Base-by-base conservation (phyloP, 345 rosid species). In the Zanthoxylum bungeanum region DNA sequence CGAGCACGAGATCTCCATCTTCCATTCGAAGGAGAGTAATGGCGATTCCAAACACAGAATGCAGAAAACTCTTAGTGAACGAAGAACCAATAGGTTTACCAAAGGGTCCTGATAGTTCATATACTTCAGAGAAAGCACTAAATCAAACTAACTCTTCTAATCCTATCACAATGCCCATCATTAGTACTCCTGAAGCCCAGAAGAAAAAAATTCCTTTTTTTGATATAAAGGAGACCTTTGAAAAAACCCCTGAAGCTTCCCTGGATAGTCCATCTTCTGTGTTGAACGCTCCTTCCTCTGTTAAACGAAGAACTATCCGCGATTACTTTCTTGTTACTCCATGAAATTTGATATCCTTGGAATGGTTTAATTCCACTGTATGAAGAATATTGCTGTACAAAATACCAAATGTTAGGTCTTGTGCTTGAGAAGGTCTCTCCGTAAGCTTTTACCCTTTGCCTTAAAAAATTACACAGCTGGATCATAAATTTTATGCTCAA, bases 231-330 rank as follows among this genome's bases (percentile, higher is more conserved):
- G 83, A 72, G 78, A 22, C 27, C 65, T 81, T 81, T 44, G 86
- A 83, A 66, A 82, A 59, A 69, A 83, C 93, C 30, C 97, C 91
- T 55, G 89, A 91, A 83, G 75, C 85, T 7, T 39, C 79, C 14
- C 27, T 63, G 75, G 60, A 78, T 49, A 91, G 97, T 76, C 99
- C 99, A 40, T 84, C 91, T 52, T 95, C 98, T 44, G 97, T 95
- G 14, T 68, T 92, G 79, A 89, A 83, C 57, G 96, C 93, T 44
- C 99, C 94, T 72, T 87, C 96, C 76, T 92, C 98, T 0, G 77
- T 86, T 79, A 91, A 87, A 87, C 84, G 97, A 68, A 87, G 80
- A 82, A 95, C 96, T 10, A 92, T 95, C 70, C 82, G 91, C 46
- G 97, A 95, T 83, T 95, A 95, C 81, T 92, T 95, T 64, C 69